Evolutionary conservation across 129 eudicot species (phyloP).

Genomic region (Scalesia atractyloides): DNA sequence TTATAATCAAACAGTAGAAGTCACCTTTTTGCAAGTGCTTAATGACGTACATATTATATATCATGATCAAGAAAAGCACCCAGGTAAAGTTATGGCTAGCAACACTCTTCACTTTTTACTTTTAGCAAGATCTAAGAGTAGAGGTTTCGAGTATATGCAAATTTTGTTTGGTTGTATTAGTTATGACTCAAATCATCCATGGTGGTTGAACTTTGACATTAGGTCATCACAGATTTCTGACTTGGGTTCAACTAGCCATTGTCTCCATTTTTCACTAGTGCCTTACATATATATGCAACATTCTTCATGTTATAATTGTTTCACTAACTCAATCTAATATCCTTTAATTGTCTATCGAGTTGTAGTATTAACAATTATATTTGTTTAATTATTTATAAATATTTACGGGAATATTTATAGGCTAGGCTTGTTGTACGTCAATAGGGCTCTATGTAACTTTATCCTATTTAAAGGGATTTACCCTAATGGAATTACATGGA

Average conservation of each 20-base stretch:
- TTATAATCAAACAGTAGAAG: constrained; percentile 9
- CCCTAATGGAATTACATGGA: no score
- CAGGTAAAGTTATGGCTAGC: constrained; percentile 25
- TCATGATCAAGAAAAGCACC: constrained; percentile 29
- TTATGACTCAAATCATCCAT: constrained; percentile 35
- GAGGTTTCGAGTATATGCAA: constrained; percentile 30
- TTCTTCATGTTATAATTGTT: constrained; percentile 24
- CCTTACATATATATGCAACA: constrained; percentile 26
- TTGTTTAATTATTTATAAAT: no score
- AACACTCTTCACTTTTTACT: constrained; percentile 13
- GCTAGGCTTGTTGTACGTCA: no score
- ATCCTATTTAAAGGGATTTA: no score
- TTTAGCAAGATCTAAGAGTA: constrained; percentile 3
- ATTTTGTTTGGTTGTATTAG: constrained; percentile 23
- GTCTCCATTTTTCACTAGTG: constrained; percentile 40
- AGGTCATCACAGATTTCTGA: constrained; percentile 37
- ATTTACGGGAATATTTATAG: no score
- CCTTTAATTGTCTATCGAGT: neutral
- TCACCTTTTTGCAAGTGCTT: constrained; percentile 28
- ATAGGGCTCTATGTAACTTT: no score
- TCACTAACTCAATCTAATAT: constrained; percentile 1
- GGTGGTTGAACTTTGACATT: constrained; percentile 34
- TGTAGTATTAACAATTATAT: neutral
- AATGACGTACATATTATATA: constrained; percentile 11
- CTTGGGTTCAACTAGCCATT: constrained; percentile 44